Percentiles rank a stretch among this genome's conserved stretches.
Evolutionary conservation across 2,329 filamentous ascomycete species (phyloP).

Genomic region (Scedosporium aurantiacum): DNA sequence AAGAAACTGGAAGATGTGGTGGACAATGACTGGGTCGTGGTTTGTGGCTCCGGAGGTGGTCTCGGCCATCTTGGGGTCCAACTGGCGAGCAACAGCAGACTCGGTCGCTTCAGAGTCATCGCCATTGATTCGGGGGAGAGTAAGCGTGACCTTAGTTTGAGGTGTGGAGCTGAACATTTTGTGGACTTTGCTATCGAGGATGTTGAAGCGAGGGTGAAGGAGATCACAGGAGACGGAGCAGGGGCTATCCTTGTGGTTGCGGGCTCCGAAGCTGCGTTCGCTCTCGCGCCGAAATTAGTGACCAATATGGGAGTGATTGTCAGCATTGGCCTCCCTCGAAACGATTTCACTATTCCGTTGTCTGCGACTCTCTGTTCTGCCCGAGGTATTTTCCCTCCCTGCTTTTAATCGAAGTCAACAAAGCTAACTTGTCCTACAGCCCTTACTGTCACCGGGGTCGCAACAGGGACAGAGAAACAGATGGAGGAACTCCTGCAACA

Average conservation of each 20-base stretch:
- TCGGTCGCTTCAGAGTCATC: constrained; percentile 15
- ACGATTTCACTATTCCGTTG: constrained; percentile 17
- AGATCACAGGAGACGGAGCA: constrained; percentile 17
- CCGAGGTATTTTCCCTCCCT: neutral
- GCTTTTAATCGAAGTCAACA: neutral
- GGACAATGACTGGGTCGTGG: constrained; percentile 18
- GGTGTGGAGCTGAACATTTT: constrained; percentile 16
- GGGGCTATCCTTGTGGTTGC: constrained; percentile 17
- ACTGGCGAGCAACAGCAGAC: constrained; percentile 13
- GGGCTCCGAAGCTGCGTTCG: constrained; percentile 16
- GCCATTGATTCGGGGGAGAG: constrained; percentile 17
- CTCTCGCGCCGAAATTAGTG: constrained; percentile 13
- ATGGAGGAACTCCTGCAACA: constrained; percentile 9
- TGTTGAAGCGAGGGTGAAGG: constrained; percentile 13
- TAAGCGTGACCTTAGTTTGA: constrained; percentile 13
- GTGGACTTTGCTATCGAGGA: constrained; percentile 16
- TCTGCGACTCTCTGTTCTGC: constrained; percentile 15
- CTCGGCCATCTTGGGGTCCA: constrained; percentile 23
- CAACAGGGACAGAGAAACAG: constrained; percentile 10
- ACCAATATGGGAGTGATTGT: constrained; percentile 17
- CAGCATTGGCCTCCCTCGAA: constrained; percentile 15
- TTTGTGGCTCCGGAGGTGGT: constrained; percentile 20
- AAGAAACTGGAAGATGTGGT: constrained; percentile 9
- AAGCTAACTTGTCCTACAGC: neutral
- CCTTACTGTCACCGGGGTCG: constrained; percentile 9